Percentiles rank a stretch among this genome's conserved stretches.
Evolutionary conservation across 805 yeast genomes (phyloP).

Genomic region (Starmera dryadoides): DNA sequence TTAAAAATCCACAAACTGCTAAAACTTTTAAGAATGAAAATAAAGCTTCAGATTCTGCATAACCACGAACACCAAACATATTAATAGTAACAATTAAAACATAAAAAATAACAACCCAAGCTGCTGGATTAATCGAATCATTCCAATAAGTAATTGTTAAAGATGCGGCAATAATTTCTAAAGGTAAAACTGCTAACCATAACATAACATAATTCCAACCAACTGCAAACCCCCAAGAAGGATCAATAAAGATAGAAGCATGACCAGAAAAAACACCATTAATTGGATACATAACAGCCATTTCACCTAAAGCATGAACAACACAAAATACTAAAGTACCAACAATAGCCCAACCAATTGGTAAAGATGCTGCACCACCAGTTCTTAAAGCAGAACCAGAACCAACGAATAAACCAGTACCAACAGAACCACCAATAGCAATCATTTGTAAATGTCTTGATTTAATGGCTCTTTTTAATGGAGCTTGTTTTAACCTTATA

Average conservation of each 20-base stretch:
- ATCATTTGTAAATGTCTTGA: slow-evolving; percentile 53
- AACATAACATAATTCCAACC: slow-evolving; percentile 51
- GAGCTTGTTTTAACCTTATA: slow-evolving; percentile 38
- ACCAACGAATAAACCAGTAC: slow-evolving; percentile 58
- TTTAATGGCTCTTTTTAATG: slow-evolving; percentile 42
- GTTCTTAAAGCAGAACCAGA: slow-evolving; percentile 44
- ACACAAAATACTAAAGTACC: slow-evolving; percentile 52
- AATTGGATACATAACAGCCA: slow-evolving; percentile 56
- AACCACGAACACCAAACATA: slow-evolving; percentile 46
- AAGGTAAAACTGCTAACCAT: slow-evolving; percentile 44
- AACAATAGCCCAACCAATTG: slow-evolving; percentile 49
- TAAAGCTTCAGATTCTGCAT: slow-evolving; percentile 47
- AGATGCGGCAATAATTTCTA: slow-evolving; percentile 47
- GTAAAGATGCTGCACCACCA: slow-evolving; percentile 55
- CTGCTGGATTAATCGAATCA: slow-evolving; percentile 36
- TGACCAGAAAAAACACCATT: slow-evolving; percentile 59
- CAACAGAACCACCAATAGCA: slow-evolving; percentile 1
- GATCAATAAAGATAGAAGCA: slow-evolving; percentile 51
- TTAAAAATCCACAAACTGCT: slow-evolving; percentile 46
- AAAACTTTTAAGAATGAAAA: slow-evolving; percentile 41
- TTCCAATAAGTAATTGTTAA: slow-evolving; percentile 48
- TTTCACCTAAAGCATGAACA: slow-evolving; percentile 53
- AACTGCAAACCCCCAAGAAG: slow-evolving; percentile 56
- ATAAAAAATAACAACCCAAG: slow-evolving; percentile 45
- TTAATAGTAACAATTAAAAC: slow-evolving; percentile 39